A percentile compares a stretch with the other conserved stretches of the same genome.
Conservation (phyloP, 768 basidiomycete species). For the Obba rivulosa region DNA sequence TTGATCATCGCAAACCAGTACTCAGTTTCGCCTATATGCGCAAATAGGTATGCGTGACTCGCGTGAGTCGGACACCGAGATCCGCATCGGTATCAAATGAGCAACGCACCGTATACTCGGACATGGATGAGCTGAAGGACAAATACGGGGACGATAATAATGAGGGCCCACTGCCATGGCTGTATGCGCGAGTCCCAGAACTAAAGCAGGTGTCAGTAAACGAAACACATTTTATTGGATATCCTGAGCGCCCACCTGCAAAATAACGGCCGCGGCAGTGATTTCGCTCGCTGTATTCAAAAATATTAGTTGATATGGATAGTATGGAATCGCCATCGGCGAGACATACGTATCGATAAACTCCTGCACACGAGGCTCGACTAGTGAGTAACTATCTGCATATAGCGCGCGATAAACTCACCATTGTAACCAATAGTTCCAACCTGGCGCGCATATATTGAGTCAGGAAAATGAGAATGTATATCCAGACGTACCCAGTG, state of each 20-base stretch:
- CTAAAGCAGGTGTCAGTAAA: constrained; percentile 17
- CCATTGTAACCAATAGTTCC: constrained; percentile 57
- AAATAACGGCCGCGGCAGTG: constrained; percentile 51
- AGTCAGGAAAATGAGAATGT: background rate
- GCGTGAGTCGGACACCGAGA: too few relatives aligned
- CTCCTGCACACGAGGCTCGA: constrained; percentile 22
- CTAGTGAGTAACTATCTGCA: constrained; percentile 7
- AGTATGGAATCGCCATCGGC: constrained; percentile 10
- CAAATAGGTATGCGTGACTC: background rate
- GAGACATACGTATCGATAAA: constrained; percentile 34
- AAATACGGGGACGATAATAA: constrained; percentile 50
- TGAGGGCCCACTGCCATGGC: constrained; percentile 52
- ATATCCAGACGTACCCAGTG: constrained; percentile 34
- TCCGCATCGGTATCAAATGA: background rate
- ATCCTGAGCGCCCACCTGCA: constrained; percentile 27
- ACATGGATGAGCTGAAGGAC: constrained; percentile 50
- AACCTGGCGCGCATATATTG: constrained; percentile 26
- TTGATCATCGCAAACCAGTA: constrained; percentile 65
- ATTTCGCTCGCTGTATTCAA: constrained; percentile 43
- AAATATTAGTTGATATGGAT: background rate
- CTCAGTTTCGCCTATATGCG: constrained; percentile 52
- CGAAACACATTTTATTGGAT: background rate
- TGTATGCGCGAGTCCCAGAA: constrained; percentile 42
- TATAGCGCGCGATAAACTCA: constrained; percentile 10
- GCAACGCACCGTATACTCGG: constrained; percentile 46